These are phyloP conservation scores for Metschnikowia similis DNA, from an alignment of 805 yeast species.

Conservation along the genomic window DNA sequence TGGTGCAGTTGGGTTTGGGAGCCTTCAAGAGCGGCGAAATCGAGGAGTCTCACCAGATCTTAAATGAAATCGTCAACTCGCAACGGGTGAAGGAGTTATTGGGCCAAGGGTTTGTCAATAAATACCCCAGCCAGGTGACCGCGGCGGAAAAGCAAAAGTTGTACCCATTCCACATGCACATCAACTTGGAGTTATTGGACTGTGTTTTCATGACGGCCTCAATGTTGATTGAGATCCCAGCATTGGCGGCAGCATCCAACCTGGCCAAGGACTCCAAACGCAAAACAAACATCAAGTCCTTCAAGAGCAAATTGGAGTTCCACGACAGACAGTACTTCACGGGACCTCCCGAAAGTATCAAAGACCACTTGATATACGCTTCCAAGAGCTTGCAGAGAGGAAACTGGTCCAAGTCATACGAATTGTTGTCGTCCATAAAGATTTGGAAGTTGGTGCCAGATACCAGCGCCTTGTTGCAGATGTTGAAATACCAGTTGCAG, in stretches of 20 bases:
- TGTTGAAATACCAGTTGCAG: slow-evolving; percentile 77
- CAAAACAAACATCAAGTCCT: slow-evolving; percentile 65
- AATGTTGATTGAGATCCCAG: slow-evolving; percentile 86
- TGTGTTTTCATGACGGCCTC: slow-evolving; percentile 90
- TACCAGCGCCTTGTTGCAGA: slow-evolving; percentile 58
- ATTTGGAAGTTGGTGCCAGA: slow-evolving; percentile 83
- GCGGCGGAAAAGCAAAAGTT: slow-evolving; percentile 71
- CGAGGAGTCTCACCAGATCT: slow-evolving; percentile 78
- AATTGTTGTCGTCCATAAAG: slow-evolving; percentile 69
- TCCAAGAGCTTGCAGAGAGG: slow-evolving; percentile 85
- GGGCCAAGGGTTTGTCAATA: slow-evolving; percentile 80
- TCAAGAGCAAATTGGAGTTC: slow-evolving; percentile 86
- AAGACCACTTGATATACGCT: slow-evolving; percentile 90
- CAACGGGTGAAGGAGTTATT: slow-evolving; percentile 85
- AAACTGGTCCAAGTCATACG: slow-evolving; percentile 78
- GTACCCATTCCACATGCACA: slow-evolving; percentile 97
- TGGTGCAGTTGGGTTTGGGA: slow-evolving; percentile 91
- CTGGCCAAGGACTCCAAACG: slow-evolving; percentile 55
- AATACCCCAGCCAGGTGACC: slow-evolving; percentile 54
- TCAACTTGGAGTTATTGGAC: slow-evolving; percentile 90
- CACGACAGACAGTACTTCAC: slow-evolving; percentile 92
- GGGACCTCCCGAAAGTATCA: slow-evolving; percentile 96
- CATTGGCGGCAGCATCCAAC: slow-evolving; percentile 61
- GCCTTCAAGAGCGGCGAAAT: slow-evolving; percentile 90
- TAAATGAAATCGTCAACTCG: slow-evolving; percentile 84